Evolutionary conservation across 192 early-diverging fungal genomes (phyloP).

Genomic region (Mortierella alpina): DNA sequence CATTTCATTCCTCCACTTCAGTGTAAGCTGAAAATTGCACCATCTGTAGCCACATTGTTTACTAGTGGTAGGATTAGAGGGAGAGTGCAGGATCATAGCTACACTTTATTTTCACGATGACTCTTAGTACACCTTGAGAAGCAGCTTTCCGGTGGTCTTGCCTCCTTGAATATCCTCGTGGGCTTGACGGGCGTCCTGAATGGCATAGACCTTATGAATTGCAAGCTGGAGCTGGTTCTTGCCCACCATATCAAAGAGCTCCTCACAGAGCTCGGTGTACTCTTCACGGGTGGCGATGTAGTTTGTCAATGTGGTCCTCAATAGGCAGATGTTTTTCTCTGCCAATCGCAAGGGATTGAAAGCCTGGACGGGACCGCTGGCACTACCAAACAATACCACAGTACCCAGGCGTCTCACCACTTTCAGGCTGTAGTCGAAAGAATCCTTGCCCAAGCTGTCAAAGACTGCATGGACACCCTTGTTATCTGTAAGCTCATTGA

Average conservation of each 20-base stretch:
- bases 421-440: constrained; percentile 76
- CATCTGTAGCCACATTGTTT: no score
- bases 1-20: no score
- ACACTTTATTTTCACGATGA: no score
- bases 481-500: constrained; percentile 75
- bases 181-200: constrained; percentile 78
- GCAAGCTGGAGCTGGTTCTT: constrained; percentile 69
- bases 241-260: constrained; percentile 68
- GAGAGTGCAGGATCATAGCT: no score
- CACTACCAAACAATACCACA: constrained; percentile 87
- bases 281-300: constrained; percentile 75
- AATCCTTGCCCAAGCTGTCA: constrained; percentile 89
- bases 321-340: constrained; percentile 74
- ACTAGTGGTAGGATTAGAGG: no score
- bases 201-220: constrained; percentile 76
- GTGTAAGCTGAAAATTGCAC: no score
- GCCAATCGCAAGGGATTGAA: constrained; percentile 63
- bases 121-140: constrained; percentile 60
- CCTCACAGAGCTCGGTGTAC: constrained; percentile 63
- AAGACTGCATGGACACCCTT: constrained; percentile 82
- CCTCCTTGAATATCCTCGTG: constrained; percentile 80
- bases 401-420: constrained; percentile 69
- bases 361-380: constrained; percentile 77
- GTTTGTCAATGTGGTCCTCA: constrained; percentile 75
- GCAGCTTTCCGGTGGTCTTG: constrained; percentile 75